Evolutionary conservation across 129 eudicot species (phyloP).

Genomic region (Lactuca saligna): DNA sequence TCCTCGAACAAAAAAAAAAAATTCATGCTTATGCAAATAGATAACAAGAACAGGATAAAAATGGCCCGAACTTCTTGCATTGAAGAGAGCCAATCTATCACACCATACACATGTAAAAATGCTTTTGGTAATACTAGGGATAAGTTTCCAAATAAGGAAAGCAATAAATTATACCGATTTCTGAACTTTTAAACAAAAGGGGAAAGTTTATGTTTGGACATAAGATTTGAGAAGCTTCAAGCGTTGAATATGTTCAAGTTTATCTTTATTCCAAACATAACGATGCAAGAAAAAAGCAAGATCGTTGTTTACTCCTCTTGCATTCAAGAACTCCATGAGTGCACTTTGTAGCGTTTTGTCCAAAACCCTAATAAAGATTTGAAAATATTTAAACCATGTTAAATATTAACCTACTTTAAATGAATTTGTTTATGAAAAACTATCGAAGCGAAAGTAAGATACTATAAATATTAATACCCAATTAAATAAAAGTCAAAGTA

Average conservation of each 20-base stretch:
- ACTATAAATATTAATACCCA: too few species aligned
- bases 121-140: not conserved
- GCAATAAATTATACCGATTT: not conserved
- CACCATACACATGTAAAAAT: not conserved
- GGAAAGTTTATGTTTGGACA: constrained; percentile 25
- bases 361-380: constrained; percentile 43
- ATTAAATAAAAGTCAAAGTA: not conserved
- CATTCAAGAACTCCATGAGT: constrained; percentile 51
- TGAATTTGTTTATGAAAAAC: not conserved
- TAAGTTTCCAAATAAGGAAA: constrained; percentile 1
- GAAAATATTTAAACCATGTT: not conserved
- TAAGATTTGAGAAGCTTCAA: constrained; percentile 42
- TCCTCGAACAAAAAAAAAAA: not conserved
- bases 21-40: not conserved
- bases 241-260: constrained; percentile 49
- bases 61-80: not conserved
- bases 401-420: not conserved
- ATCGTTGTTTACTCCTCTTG: constrained; percentile 52
- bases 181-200: not conserved
- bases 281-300: constrained; percentile 62
- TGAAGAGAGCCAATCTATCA: not conserved
- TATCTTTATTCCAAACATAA: constrained; percentile 67
- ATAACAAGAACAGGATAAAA: not conserved
- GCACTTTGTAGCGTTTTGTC: constrained; percentile 45
- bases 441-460: too few species aligned